phyloP scores from a whole-genome alignment of 75 land plant species.

The Selaginella moellendorffii region DNA sequence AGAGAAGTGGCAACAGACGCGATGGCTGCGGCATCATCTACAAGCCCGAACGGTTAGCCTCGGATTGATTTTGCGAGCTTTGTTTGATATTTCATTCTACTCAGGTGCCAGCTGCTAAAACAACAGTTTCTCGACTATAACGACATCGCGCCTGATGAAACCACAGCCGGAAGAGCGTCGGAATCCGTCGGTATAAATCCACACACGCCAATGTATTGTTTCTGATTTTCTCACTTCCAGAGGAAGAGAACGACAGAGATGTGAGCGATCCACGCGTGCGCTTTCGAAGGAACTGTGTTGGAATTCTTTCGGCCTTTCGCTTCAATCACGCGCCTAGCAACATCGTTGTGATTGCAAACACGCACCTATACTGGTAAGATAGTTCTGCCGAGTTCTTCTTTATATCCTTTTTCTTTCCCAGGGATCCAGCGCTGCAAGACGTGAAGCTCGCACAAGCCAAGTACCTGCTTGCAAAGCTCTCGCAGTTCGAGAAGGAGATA shows the following conservation, averaged over 20 bases:
- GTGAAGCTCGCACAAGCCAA: conserved; percentile 90
- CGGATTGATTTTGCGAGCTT: neutral
- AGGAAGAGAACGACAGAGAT: neutral
- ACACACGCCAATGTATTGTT: too few relatives aligned
- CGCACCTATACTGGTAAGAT: conserved; percentile 76
- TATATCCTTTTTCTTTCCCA: too few relatives aligned
- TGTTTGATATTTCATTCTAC: neutral
- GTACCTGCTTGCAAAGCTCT: conserved; percentile 50
- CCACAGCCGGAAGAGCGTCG: conserved; percentile 3
- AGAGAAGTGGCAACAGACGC: conserved; percentile 61
- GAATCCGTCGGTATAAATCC: neutral
- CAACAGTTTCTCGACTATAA: conserved; percentile 65
- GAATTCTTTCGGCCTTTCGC: conserved; percentile 61
- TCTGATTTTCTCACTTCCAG: neutral
- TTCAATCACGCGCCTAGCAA: conserved; percentile 37
- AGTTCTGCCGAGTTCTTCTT: too few relatives aligned
- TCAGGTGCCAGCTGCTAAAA: conserved; percentile 28
- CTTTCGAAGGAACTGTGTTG: conserved; percentile 84
- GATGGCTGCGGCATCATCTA: conserved; percentile 96
- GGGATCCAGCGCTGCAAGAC: conserved; percentile 95
- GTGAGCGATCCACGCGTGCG: conserved; percentile 55
- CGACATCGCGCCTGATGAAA: conserved; percentile 72
- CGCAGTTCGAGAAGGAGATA: conserved; percentile 29
- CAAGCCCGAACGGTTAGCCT: conserved; percentile 25
- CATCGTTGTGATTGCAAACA: conserved; percentile 60